Evolutionary conservation across 2,329 filamentous ascomycete species (phyloP).

Genomic region (Calonectria henricotiae): DNA sequence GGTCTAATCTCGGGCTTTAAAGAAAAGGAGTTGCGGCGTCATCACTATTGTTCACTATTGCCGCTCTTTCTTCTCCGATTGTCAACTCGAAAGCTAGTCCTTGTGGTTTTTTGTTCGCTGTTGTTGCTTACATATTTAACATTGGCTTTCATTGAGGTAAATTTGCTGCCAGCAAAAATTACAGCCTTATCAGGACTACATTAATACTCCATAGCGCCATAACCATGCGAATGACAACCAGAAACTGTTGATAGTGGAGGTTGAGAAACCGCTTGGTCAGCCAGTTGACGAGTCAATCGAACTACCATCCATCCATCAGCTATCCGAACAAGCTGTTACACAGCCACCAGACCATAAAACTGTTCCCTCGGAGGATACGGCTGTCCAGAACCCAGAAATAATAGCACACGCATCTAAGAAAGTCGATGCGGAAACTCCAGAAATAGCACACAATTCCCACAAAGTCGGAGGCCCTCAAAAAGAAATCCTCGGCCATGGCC

Average conservation of each 20-base stretch:
- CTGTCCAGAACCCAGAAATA: not conserved
- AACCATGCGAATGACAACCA: not conserved
- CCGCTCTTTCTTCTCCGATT: constrained; percentile 15
- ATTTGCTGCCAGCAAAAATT: not conserved
- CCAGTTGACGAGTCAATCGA: not conserved
- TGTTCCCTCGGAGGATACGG: not conserved
- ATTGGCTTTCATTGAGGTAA: not conserved
- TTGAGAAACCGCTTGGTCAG: not conserved
- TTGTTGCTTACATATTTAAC: not conserved
- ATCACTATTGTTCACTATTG: not conserved
- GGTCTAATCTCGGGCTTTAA: not conserved
- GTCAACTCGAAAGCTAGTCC: constrained; percentile 13
- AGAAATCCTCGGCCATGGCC: not conserved
- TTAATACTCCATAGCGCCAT: not conserved
- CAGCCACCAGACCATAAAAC: not conserved
- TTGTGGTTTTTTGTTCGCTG: not conserved
- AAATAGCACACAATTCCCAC: not conserved
- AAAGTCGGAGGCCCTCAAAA: too few species aligned
- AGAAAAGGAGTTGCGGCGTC: constrained; percentile 2
- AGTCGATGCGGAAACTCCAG: not conserved
- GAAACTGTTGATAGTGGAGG: not conserved
- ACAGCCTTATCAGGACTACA: too few species aligned
- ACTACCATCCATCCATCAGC: not conserved
- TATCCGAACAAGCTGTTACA: not conserved
- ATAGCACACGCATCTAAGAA: not conserved